Base-by-base conservation (phyloP, 2,329 filamentous ascomycete genomes). In the Aureobasidium subglaciale region DNA sequence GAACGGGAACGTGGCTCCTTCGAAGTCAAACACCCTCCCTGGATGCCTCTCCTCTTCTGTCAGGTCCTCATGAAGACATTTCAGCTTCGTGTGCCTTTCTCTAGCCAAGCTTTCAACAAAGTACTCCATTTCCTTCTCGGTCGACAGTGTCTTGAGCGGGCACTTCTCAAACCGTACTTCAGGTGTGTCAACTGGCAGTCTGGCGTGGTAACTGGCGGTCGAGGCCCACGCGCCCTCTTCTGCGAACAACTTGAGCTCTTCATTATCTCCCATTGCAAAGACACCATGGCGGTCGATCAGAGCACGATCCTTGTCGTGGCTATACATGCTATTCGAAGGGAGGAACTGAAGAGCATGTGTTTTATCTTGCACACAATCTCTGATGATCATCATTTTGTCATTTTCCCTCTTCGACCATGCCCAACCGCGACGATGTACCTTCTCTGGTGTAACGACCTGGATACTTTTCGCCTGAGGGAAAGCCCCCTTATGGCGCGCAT, bases 21-120 rank as follows among this genome's bases (percentile, higher is more conserved):
- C 46, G 30, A 50, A 50, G 24, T 50, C 46, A 20, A 50, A 50
- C 4, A 37, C n/a, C n/a, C 46, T 50, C 18, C 32, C 46, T 9
- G 34, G 24, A 4, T 50, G 22, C 18, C 46, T 38, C 22, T 38
- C 16, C 6, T 9, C 32, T 29, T 38, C 46, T 2, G 32, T 50
- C 46, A 50, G 22, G 29, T 50, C 32, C 22, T 38, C 11, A 13
- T 27, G 22, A 9, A 50, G 46, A 1, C 15, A n/a, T 15, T 7
- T 4, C n/a, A 29, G 20, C 34, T 38, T 38, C 15, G 27, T n/a
- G 20, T 38, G 18, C 9, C 1, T 18, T 34, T 50, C 34, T 13
- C 34, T 27, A n/a, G 32, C 9, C 9, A 50, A 24, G 5, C 34
- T 50, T 2, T 37, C 46, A 7, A 24, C 22, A 5, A 50, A 50